These are phyloP conservation scores for Neopestalotiopsis sp. DNA, from an alignment of 2,329 filamentous ascomycete species.

Conservation along the genomic window DNA sequence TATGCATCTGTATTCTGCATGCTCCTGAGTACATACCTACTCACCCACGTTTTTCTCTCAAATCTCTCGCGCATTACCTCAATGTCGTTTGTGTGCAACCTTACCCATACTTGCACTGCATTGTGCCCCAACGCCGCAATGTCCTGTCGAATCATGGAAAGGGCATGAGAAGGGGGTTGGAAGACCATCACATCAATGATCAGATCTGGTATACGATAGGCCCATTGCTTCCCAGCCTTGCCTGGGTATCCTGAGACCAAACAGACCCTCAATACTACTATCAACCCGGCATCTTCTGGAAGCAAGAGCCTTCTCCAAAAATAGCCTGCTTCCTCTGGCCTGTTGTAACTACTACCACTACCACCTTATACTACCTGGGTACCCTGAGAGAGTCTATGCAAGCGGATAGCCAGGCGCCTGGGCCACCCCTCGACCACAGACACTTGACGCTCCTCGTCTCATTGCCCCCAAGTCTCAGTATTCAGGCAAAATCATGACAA, in stretches of 20 bases:
- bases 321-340: neutral
- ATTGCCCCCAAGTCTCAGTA: neutral
- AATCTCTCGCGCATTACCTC: neutral
- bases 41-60: neutral
- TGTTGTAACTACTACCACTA: neutral
- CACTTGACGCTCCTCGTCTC: neutral
- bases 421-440: neutral
- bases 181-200: neutral
- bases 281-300: neutral
- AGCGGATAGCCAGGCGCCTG: neutral
- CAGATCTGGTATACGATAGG: neutral
- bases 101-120: neutral
- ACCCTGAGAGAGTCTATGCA: neutral
- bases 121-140: neutral
- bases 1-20: neutral
- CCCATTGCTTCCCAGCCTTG: neutral
- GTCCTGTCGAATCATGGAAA: neutral
- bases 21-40: neutral
- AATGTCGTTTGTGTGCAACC: conserved; percentile 1
- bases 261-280: neutral
- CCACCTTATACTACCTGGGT: neutral
- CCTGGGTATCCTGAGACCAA: neutral
- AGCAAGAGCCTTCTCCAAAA: neutral
- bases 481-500: conserved; percentile 1
- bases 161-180: neutral